These are phyloP conservation scores for Colletotrichum sojae DNA, from an alignment of 2,329 filamentous ascomycete species.

Conservation along the genomic window DNA sequence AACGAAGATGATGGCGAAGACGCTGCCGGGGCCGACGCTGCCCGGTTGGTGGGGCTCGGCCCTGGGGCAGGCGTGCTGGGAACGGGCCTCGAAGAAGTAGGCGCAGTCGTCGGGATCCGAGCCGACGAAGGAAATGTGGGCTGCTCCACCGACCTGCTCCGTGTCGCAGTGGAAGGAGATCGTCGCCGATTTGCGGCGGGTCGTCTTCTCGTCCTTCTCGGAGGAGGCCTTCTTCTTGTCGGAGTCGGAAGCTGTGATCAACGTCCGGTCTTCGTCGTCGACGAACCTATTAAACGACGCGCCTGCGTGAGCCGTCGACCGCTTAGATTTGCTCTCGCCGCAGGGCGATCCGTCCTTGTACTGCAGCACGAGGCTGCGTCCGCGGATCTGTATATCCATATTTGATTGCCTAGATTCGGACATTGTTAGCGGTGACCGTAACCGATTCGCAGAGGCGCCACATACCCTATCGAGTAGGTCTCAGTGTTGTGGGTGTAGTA, in stretches of 20 bases:
- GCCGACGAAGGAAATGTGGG: slow-evolving; percentile 86
- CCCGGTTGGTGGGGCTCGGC: slow-evolving; percentile 80
- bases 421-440: too few species aligned
- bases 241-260: slow-evolving; percentile 40
- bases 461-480: slow-evolving; percentile 82
- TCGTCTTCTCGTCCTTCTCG: slow-evolving; percentile 51
- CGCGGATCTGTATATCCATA: slow-evolving; percentile 69
- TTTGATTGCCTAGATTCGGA: slow-evolving; percentile 64
- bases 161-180: slow-evolving; percentile 95
- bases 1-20: slow-evolving; percentile 89
- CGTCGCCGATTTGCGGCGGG: slow-evolving; percentile 81
- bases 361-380: slow-evolving; percentile 82
- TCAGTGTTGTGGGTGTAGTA: slow-evolving; percentile 79
- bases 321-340: slow-evolving; percentile 61
- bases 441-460: slow-evolving; percentile 21
- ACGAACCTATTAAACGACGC: slow-evolving; percentile 46
- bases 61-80: slow-evolving; percentile 81
- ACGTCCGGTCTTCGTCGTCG: slow-evolving; percentile 54
- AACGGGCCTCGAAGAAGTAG: slow-evolving; percentile 96
- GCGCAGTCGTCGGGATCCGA: slow-evolving; percentile 89
- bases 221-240: slow-evolving; percentile 46
- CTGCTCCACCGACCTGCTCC: slow-evolving; percentile 78
- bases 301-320: slow-evolving; percentile 45
- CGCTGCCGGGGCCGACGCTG: slow-evolving; percentile 77
- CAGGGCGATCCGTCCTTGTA: slow-evolving; percentile 85